These are phyloP conservation scores for Pluteus cervinus DNA, from an alignment of 768 basidiomycete species.

Conservation along the genomic window DNA sequence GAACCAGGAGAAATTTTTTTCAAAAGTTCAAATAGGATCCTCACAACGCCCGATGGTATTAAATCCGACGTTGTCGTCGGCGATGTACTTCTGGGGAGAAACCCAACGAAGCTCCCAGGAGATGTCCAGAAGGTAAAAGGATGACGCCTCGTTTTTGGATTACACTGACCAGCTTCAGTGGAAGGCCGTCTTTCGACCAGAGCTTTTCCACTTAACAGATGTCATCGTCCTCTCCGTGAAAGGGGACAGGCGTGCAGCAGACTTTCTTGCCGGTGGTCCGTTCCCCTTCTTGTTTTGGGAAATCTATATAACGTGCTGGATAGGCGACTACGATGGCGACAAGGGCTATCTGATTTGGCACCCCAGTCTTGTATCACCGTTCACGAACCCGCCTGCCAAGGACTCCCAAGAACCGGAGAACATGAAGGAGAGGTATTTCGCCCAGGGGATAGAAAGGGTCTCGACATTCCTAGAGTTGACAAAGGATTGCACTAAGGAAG, in stretches of 20 bases:
- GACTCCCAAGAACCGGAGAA: constrained; percentile 44
- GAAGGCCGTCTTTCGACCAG: constrained; percentile 45
- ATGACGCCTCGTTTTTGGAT: too few relatives aligned
- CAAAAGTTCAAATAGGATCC: constrained; percentile 38
- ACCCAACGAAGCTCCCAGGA: constrained; percentile 64
- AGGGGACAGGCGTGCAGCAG: constrained; percentile 50
- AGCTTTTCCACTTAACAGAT: constrained; percentile 43
- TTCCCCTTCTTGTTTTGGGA: not conserved
- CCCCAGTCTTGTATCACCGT: constrained; percentile 44
- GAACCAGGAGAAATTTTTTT: constrained; percentile 52
- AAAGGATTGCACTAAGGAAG: constrained; percentile 9
- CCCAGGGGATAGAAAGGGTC: constrained; percentile 37
- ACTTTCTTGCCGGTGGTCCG: constrained; percentile 59
- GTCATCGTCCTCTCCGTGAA: constrained; percentile 55
- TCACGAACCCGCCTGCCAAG: constrained; percentile 44
- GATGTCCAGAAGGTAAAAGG: constrained; percentile 59
- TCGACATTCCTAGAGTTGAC: constrained; percentile 31
- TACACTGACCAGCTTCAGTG: too few relatives aligned
- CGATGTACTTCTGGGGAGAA: constrained; percentile 55
- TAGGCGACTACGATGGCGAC: constrained; percentile 73
- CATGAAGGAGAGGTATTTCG: constrained; percentile 32
- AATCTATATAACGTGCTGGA: not conserved
- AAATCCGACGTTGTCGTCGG: constrained; percentile 47
- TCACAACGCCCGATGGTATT: constrained; percentile 35
- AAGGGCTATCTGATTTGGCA: constrained; percentile 54